Evolutionary conservation across 2,329 filamentous ascomycete species (phyloP).

Genomic region (Ilyonectria robusta): DNA sequence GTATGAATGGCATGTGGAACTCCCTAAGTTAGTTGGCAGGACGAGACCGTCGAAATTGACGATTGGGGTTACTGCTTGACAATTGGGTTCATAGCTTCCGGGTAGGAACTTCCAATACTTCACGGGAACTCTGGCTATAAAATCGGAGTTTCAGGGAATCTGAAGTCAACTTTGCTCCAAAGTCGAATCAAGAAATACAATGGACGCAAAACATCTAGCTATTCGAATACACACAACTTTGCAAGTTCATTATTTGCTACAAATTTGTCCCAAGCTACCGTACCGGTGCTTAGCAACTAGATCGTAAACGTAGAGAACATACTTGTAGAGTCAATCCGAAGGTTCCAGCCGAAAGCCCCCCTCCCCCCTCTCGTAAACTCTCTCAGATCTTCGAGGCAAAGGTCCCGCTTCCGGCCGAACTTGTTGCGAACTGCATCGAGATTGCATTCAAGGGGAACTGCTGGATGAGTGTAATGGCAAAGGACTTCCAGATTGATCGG

Average conservation of each 20-base stretch:
- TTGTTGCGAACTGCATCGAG: conserved; percentile 47
- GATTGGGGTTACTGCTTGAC: too few species aligned
- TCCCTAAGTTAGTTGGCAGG: neutral
- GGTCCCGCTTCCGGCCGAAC: conserved; percentile 40
- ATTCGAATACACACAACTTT: too few species aligned
- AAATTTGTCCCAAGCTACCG: too few species aligned
- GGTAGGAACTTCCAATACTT: neutral
- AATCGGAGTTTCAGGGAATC: neutral
- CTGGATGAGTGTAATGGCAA: conserved; percentile 89
- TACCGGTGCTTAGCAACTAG: too few species aligned
- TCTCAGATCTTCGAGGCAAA: conserved; percentile 69
- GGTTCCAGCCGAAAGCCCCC: conserved; percentile 95
- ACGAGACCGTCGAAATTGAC: too few species aligned
- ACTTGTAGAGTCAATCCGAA: neutral
- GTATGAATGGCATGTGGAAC: neutral
- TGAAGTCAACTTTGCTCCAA: neutral
- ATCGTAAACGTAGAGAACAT: neutral
- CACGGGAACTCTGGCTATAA: neutral
- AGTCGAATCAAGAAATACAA: neutral
- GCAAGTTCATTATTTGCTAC: too few species aligned
- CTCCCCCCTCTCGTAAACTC: conserved; percentile 81
- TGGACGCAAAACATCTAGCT: neutral
- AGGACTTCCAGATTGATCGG: conserved; percentile 88
- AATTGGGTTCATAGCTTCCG: too few species aligned
- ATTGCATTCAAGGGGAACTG: conserved; percentile 77